These are phyloP conservation scores for Lizonia empirigonia DNA, from an alignment of 2,329 filamentous ascomycete genomes.

Conservation along the genomic window DNA sequence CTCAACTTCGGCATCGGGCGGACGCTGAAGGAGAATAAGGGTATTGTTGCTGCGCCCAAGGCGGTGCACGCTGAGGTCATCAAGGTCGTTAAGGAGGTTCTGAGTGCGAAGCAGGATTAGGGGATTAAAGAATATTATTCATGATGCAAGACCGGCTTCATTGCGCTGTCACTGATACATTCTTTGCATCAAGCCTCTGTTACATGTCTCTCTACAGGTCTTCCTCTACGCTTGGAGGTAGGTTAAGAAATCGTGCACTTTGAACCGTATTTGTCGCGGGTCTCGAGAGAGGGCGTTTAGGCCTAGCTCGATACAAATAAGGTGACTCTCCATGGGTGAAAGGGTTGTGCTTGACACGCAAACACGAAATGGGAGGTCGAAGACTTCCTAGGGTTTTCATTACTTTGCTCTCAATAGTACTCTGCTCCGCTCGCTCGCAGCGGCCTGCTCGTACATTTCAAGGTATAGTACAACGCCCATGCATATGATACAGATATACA, in stretches of 20 bases:
- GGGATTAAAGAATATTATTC: not conserved
- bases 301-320: too few relatives aligned
- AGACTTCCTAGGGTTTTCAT: not conserved
- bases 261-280: too few relatives aligned
- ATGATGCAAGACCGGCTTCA: too few relatives aligned
- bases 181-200: too few relatives aligned
- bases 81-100: constrained; percentile 78
- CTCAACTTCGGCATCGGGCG: constrained; percentile 87
- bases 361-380: not conserved
- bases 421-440: not conserved
- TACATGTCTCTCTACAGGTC: too few relatives aligned
- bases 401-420: not conserved
- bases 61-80: constrained; percentile 78
- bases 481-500: constrained; percentile 29
- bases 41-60: constrained; percentile 85
- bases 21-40: constrained; percentile 88
- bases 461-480: constrained; percentile 28
- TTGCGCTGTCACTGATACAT: too few relatives aligned
- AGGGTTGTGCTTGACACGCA: too few relatives aligned
- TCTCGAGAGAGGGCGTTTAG: too few relatives aligned
- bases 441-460: constrained; percentile 5
- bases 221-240: too few relatives aligned
- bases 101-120: constrained; percentile 51
- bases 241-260: too few relatives aligned
- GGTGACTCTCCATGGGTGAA: too few relatives aligned